Percentiles rank a stretch among this genome's conserved stretches.
phyloP scores from a whole-genome alignment of 1,139 yeast genomes.

The Hemisphaericaspora lyxosophila region DNA sequence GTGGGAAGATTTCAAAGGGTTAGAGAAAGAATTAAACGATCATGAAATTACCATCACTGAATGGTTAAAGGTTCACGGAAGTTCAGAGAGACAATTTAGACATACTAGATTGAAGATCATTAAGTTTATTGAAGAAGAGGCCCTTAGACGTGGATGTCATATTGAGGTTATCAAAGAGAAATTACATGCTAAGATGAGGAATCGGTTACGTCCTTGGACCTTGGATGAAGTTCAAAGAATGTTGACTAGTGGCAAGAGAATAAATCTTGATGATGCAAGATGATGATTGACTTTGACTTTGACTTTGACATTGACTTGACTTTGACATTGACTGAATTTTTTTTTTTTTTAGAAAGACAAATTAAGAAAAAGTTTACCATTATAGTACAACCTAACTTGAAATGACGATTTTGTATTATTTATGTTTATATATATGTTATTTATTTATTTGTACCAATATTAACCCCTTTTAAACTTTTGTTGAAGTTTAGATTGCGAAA shows the following conservation, averaged over 20 bases:
- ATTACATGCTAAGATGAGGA: constrained; percentile 34
- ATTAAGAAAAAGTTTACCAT: no score
- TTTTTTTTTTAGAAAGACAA: no score
- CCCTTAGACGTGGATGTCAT: constrained; percentile 20
- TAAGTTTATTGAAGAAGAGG: constrained; percentile 36
- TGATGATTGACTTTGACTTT: no score
- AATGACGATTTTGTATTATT: no score
- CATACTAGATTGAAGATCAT: constrained; percentile 36
- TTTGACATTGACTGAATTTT: no score
- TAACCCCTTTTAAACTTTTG: no score
- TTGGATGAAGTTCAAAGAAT: constrained; percentile 41
- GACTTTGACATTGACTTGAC: no score
- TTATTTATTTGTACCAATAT: no score
- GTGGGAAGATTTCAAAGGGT: constrained; percentile 41
- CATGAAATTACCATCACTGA: constrained; percentile 33
- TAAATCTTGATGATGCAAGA: constrained; percentile 25
- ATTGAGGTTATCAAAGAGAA: constrained; percentile 32
- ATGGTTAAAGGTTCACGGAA: constrained; percentile 38
- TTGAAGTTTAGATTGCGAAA: no score
- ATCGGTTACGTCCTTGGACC: constrained; percentile 37
- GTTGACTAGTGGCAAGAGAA: constrained; percentile 35
- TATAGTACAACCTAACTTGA: no score
- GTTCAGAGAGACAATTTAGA: constrained; percentile 35
- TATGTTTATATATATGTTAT: no score
- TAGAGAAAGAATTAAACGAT: constrained; percentile 28